phyloP scores from a whole-genome alignment of 2,329 filamentous ascomycete species.

The Fusarium nanum region DNA sequence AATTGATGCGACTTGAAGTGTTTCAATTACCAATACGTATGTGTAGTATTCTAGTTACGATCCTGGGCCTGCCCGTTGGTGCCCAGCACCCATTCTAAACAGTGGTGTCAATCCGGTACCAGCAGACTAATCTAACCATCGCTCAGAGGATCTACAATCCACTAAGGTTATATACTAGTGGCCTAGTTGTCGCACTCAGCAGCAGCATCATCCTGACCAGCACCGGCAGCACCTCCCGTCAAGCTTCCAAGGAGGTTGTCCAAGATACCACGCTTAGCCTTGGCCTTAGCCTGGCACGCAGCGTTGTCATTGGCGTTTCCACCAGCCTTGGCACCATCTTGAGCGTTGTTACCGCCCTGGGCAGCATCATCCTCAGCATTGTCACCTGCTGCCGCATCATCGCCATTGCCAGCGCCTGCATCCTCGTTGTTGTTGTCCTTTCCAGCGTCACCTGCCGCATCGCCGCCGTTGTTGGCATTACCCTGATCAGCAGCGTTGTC shows the following conservation, averaged over 20 bases:
- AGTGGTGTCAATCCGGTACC: background rate
- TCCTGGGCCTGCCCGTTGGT: slow-evolving; percentile 1
- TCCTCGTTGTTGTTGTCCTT: background rate
- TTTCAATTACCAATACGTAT: background rate
- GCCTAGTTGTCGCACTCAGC: background rate
- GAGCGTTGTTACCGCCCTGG: background rate
- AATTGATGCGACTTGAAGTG: rapidly evolving
- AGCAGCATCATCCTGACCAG: background rate
- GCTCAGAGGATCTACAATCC: background rate
- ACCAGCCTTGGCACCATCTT: background rate
- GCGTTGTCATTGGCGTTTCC: background rate
- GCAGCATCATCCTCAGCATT: background rate
- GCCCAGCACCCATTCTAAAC: slow-evolving; percentile 12
- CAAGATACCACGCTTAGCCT: background rate
- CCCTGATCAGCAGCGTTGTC: background rate
- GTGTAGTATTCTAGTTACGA: background rate
- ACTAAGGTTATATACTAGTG: rapidly evolving
- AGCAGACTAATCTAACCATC: background rate
- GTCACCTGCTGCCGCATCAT: background rate
- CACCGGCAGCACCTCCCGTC: background rate
- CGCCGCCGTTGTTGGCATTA: background rate
- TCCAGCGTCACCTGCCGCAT: background rate
- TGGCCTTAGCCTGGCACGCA: background rate
- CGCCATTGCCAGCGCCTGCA: background rate
- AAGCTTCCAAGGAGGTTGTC: background rate